These are phyloP conservation scores for Tylopilus sp. DNA, from an alignment of 1,284 basidiomycete species.

Conservation along the genomic window DNA sequence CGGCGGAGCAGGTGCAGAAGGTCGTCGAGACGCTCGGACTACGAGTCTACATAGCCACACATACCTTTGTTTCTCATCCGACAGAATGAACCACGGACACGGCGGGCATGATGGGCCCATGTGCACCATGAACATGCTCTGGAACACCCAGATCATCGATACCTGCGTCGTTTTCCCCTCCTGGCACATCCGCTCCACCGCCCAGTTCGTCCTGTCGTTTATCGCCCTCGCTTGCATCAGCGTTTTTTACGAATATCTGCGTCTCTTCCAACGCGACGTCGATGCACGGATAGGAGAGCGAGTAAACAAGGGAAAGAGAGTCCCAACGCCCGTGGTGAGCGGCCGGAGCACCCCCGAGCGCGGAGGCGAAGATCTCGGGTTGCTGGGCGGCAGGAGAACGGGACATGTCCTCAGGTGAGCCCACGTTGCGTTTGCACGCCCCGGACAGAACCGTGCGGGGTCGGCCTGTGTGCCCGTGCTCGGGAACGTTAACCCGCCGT, in stretches of 20 bases:
- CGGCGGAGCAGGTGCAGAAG: constrained; percentile 53
- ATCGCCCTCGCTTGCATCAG: constrained; percentile 59
- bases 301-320: constrained; percentile 46
- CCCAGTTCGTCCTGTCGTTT: constrained; percentile 59
- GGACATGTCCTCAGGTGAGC: constrained; percentile 44
- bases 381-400: constrained; percentile 48
- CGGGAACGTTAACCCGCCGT: not conserved
- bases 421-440: constrained; percentile 18
- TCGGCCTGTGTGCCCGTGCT: not conserved
- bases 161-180: constrained; percentile 71
- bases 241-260: constrained; percentile 72
- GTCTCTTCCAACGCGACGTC: constrained; percentile 53
- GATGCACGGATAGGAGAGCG: constrained; percentile 55
- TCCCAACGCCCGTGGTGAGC: constrained; percentile 32
- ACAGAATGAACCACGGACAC: constrained; percentile 40
- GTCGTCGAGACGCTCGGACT: constrained; percentile 6
- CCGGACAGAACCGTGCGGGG: too few species aligned
- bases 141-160: constrained; percentile 72
- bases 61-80: too few species aligned
- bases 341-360: constrained; percentile 40
- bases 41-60: too few species aligned
- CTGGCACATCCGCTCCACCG: constrained; percentile 65
- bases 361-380: constrained; percentile 50
- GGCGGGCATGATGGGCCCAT: constrained; percentile 46
- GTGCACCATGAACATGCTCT: constrained; percentile 71